These are phyloP conservation scores for Fusarium sp. DNA, from an alignment of 2,329 filamentous ascomycete genomes.

Conservation along the genomic window DNA sequence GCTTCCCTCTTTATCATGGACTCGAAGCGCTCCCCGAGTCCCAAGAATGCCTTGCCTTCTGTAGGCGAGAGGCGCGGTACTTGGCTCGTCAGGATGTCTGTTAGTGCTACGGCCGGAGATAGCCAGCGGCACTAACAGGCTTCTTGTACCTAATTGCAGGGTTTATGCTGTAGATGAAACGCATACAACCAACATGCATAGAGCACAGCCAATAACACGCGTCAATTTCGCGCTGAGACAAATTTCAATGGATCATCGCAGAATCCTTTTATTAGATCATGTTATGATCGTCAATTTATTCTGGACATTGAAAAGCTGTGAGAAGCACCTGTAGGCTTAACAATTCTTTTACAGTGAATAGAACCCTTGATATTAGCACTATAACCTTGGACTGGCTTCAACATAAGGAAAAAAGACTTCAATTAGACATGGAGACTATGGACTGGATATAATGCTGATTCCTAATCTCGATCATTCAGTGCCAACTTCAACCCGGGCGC, in stretches of 20 bases:
- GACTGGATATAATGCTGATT: neutral
- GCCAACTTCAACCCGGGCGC: neutral
- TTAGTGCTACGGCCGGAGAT: accelerated
- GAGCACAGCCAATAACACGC: neutral
- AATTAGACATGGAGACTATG: neutral
- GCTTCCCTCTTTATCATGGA: neutral
- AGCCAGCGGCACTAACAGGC: neutral
- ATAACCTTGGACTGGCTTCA: neutral
- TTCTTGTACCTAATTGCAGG: neutral
- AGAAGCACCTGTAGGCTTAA: neutral
- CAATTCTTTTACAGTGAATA: no score
- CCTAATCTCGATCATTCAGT: no score
- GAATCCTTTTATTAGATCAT: neutral
- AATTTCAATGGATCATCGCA: neutral
- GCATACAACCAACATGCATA: neutral
- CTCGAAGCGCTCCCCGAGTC: neutral
- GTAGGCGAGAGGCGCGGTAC: neutral
- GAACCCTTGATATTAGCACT: neutral
- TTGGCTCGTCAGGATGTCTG: accelerated
- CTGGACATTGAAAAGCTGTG: no score
- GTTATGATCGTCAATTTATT: neutral
- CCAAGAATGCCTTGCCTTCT: neutral
- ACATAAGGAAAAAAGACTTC: accelerated
- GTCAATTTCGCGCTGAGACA: neutral
- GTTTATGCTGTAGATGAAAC: neutral